Base-by-base conservation (phyloP, 495 filamentous ascomycete genomes). In the Neurospora sp. region DNA sequence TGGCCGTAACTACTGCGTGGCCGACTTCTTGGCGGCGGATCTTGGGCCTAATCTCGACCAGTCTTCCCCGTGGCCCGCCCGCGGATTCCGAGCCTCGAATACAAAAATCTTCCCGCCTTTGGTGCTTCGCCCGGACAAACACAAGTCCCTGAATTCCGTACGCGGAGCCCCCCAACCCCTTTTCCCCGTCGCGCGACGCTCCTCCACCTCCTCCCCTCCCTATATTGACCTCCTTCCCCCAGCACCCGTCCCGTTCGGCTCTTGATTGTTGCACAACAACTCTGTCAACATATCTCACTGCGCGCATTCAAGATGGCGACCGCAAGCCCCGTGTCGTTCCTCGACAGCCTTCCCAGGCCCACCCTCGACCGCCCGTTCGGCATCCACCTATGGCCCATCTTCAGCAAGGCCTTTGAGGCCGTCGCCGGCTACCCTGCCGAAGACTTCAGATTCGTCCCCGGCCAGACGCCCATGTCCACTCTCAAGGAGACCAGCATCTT, bases 301-400 rank as follows among this genome's bases (percentile, higher is more conserved):
- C 54, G 54, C 54, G 54, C 54, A 66, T 66, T 69, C 70, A 81
- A 73, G 73, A 86, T 86, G 84, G 81, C 82, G 74, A 76, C 82
- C 76, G 74, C 83, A 39, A 73, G 81, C 71, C 73, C 82, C 69
- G 83, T 88, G 77, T 86, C 91, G 73, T 80, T 91, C 72, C 83
- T 92, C 74, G 88, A 92, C 76, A 79, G 89, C 73, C 76, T 95
- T 70, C 91, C 90, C 70, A 70, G 90, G 71, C 95, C 95, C 37
- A 93, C 92, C 42, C 85, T 98, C 76, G 94, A 98, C 81, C 89
- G 92, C 77, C 96, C 96, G 15, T 98, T 99, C 80, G 96, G 94
- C 79, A 86, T 98, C 74, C 85, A 92, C 59, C 83, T 98, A 83
- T 99, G 96, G 96, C 95, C 96, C 73, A 88, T 96, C 83, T 99